Conservation (phyloP, 2,329 filamentous ascomycete species). For the Sphaerulina musiva region DNA sequence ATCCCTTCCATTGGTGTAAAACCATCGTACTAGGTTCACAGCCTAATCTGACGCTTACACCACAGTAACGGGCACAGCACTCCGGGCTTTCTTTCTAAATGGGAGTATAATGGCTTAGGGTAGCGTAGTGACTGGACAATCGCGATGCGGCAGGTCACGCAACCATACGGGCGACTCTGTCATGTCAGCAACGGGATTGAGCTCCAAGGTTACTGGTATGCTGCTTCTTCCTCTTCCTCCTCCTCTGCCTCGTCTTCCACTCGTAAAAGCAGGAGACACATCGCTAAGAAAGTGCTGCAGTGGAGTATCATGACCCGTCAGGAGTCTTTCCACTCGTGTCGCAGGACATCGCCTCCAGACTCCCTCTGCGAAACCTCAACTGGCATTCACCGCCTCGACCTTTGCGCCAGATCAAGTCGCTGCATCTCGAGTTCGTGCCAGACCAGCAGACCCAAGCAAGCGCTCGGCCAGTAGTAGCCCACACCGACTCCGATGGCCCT, state of each 20-base stretch:
- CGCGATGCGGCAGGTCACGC: constrained; percentile 26
- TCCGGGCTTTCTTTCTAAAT: no score
- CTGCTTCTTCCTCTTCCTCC: neutral
- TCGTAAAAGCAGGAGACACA: neutral
- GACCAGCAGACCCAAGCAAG: constrained; percentile 25
- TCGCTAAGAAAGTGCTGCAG: constrained; percentile 41
- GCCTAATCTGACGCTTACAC: no score
- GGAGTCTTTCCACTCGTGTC: constrained; percentile 78
- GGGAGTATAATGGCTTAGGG: no score
- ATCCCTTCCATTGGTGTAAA: no score
- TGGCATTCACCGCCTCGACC: constrained; percentile 95
- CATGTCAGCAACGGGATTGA: constrained; percentile 27
- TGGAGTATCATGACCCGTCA: constrained; percentile 94
- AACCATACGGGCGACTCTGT: neutral
- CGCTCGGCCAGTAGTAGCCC: constrained; percentile 21
- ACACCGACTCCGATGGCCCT: constrained; percentile 20
- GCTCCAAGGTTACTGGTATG: constrained; percentile 48
- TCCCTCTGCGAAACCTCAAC: constrained; percentile 85
- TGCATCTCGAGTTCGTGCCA: constrained; percentile 82
- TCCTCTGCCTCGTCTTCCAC: neutral
- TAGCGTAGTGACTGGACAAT: constrained; percentile 4
- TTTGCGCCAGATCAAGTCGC: constrained; percentile 82
- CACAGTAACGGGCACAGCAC: no score
- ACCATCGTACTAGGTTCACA: no score
- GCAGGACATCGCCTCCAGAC: constrained; percentile 66